These are phyloP conservation scores for Penicillium daleae DNA, from an alignment of 495 filamentous ascomycete species.

Conservation along the genomic window DNA sequence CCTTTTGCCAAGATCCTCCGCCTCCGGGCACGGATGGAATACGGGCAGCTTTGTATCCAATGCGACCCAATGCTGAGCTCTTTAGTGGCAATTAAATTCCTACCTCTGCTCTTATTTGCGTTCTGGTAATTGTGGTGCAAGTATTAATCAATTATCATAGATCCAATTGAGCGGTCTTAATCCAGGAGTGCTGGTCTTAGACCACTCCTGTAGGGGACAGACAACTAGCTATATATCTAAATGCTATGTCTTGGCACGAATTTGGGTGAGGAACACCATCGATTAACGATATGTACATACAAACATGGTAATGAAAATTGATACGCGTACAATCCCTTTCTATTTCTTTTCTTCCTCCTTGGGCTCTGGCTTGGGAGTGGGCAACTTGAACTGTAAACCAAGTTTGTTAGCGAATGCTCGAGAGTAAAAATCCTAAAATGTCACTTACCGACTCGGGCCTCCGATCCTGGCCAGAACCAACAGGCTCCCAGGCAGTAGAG, in stretches of 20 bases:
- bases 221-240: slow-evolving; percentile 1
- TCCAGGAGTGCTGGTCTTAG: too few species aligned
- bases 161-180: too few species aligned
- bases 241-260: not conserved
- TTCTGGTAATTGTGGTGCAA: too few species aligned
- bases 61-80: not conserved
- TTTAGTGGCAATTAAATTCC: too few species aligned
- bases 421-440: not conserved
- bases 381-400: slow-evolving; percentile 74
- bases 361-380: slow-evolving; percentile 91
- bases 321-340: slow-evolving; percentile 47
- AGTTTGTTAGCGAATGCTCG: slow-evolving; percentile 14
- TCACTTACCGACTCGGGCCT: slow-evolving; percentile 72
- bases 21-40: not conserved
- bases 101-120: too few species aligned
- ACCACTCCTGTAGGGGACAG: too few species aligned
- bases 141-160: too few species aligned
- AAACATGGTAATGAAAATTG: slow-evolving; percentile 41
- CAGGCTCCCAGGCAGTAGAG: slow-evolving; percentile 76
- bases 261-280: not conserved
- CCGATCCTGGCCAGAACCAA: slow-evolving; percentile 77
- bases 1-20: slow-evolving; percentile 31
- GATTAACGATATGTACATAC: slow-evolving; percentile 53
- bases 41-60: not conserved
- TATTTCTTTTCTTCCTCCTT: slow-evolving; percentile 90